A percentile compares a stretch with the other conserved stretches of the same genome.
Evolutionary conservation across 768 basidiomycete genomes (phyloP).

Genomic region (Mrakia hoshinonis): DNA sequence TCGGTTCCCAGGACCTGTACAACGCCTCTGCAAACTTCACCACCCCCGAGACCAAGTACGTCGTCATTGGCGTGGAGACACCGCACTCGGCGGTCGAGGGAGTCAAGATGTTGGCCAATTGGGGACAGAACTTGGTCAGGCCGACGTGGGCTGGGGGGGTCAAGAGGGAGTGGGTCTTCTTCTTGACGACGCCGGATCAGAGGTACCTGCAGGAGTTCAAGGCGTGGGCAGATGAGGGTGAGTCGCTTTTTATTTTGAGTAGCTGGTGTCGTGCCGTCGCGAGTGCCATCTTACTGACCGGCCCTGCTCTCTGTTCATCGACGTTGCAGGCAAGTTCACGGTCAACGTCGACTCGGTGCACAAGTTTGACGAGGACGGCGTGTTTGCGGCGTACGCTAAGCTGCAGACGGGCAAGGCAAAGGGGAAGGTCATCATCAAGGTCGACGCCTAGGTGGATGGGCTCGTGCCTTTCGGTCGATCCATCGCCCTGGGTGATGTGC

Average conservation of each 20-base stretch:
- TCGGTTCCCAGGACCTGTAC: conserved; percentile 9
- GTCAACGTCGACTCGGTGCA: conserved; percentile 11
- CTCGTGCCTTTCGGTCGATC: no score
- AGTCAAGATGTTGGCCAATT: background rate
- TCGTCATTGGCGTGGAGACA: background rate
- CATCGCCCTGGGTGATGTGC: no score
- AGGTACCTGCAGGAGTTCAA: background rate
- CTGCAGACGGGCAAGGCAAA: conserved; percentile 6
- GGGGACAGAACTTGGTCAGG: background rate
- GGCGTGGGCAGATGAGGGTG: conserved; percentile 11
- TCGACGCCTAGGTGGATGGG: no score
- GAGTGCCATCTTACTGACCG: background rate
- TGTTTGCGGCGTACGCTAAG: conserved; percentile 14
- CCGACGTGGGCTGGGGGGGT: background rate
- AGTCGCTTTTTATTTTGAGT: background rate
- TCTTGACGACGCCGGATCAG: background rate
- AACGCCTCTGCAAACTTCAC: background rate
- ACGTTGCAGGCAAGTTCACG: conserved; percentile 14
- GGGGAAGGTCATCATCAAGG: conserved; percentile 22
- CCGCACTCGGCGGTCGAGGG: background rate
- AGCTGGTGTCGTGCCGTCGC: background rate
- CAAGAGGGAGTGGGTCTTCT: conserved; percentile 12
- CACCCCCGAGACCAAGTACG: background rate
- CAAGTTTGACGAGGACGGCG: conserved; percentile 13
- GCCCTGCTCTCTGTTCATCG: background rate